Percentiles rank a stretch among this genome's conserved stretches.
These are phyloP conservation scores for Sistotremastrum suecicum DNA, from an alignment of 768 basidiomycete species.

Conservation along the genomic window DNA sequence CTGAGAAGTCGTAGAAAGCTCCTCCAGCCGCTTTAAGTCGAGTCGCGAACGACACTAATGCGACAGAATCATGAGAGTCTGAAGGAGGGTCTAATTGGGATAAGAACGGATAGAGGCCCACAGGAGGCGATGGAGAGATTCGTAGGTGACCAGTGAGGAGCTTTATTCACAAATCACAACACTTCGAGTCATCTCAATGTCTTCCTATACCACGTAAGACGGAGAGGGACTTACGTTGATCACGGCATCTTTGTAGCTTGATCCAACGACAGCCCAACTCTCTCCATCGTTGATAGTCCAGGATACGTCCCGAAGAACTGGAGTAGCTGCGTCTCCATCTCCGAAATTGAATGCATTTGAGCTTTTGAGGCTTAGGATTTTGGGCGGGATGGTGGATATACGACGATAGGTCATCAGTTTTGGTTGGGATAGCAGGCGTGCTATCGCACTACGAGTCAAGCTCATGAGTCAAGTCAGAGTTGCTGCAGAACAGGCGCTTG, in stretches of 20 bases:
- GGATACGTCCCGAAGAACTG: slow-evolving; percentile 36
- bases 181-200: background rate
- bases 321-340: slow-evolving; percentile 25
- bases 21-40: slow-evolving; percentile 40
- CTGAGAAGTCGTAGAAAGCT: slow-evolving; percentile 86
- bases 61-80: slow-evolving; percentile 37
- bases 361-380: too few species aligned
- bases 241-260: slow-evolving; percentile 44
- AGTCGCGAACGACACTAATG: slow-evolving; percentile 56
- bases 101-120: slow-evolving; percentile 71
- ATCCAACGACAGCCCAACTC: slow-evolving; percentile 65
- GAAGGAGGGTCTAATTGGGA: slow-evolving; percentile 17
- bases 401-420: too few species aligned
- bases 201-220: background rate
- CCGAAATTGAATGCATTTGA: slow-evolving; percentile 47
- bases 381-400: too few species aligned
- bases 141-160: slow-evolving; percentile 59
- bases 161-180: slow-evolving; percentile 20
- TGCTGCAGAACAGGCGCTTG: too few species aligned
- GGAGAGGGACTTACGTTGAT: slow-evolving; percentile 39
- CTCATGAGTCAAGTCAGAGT: too few species aligned
- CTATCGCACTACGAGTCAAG: too few species aligned
- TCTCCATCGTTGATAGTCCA: slow-evolving; percentile 52
- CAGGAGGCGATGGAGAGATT: slow-evolving; percentile 47
- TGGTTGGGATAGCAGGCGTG: too few species aligned